Conservation (phyloP, 2,329 filamentous ascomycete species). For the Phialophora macrospora region DNA sequence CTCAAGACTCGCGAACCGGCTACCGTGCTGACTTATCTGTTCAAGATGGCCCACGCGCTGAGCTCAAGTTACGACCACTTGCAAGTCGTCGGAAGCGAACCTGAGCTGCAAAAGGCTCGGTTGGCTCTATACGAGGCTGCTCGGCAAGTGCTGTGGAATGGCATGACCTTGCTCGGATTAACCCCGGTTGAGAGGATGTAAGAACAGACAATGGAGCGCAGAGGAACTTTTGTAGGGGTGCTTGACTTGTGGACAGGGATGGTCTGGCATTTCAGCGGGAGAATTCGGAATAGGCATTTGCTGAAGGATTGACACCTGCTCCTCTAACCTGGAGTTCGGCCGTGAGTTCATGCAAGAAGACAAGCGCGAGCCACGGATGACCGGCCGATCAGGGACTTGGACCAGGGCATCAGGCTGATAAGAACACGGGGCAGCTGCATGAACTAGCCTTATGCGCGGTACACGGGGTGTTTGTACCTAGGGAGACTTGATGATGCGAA, state of each 20-base stretch:
- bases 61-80: constrained; percentile 67
- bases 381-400: constrained; percentile 6
- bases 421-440: constrained; percentile 12
- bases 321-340: constrained; percentile 10
- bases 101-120: constrained; percentile 62
- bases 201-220: constrained; percentile 13
- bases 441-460: constrained; percentile 6
- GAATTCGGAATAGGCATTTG: constrained; percentile 21
- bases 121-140: constrained; percentile 67
- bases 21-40: constrained; percentile 69
- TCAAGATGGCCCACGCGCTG: constrained; percentile 68
- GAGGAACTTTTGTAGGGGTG: constrained; percentile 11
- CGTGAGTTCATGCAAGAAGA: constrained; percentile 18
- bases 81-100: constrained; percentile 65
- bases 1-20: constrained; percentile 70
- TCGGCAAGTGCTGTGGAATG: constrained; percentile 67
- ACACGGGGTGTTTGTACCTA: neutral
- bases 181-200: constrained; percentile 64
- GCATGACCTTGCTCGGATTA: constrained; percentile 68
- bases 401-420: constrained; percentile 20
- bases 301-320: constrained; percentile 14
- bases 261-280: constrained; percentile 21
- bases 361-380: constrained; percentile 11
- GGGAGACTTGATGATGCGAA: constrained; percentile 4
- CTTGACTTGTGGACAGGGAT: constrained; percentile 15